phyloP scores from a whole-genome alignment of 352 stramenopile genomes.

The Phytophthora constricta region DNA sequence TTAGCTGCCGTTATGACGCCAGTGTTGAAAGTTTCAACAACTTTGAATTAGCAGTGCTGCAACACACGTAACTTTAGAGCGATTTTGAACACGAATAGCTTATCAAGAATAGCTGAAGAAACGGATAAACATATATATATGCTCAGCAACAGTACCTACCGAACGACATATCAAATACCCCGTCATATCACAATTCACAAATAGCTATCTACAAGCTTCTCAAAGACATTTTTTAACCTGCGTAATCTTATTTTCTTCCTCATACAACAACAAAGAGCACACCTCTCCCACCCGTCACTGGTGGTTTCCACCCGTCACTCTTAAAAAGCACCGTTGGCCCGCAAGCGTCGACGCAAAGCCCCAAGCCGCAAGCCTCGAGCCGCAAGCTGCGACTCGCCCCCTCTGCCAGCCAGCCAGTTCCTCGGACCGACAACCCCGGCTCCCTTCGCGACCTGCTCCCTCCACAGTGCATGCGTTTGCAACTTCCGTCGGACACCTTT shows the following conservation, averaged over 20 bases:
- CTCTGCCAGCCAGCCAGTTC: conserved; percentile 13
- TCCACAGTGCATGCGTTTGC: conserved; percentile 90
- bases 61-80: no score
- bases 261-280: background rate
- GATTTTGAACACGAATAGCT: no score
- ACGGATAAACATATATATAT: no score
- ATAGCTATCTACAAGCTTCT: no score
- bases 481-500: conserved; percentile 77
- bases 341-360: conserved; percentile 29
- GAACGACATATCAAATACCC: no score
- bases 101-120: no score
- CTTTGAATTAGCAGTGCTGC: no score
- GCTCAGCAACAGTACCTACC: no score
- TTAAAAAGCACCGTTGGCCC: conserved; percentile 42
- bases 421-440: conserved; percentile 15
- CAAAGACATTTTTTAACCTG: background rate
- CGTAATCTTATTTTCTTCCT: background rate
- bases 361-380: conserved; percentile 4
- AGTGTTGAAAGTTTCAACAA: no score
- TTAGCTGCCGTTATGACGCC: no score
- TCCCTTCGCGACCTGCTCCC: conserved; percentile 37
- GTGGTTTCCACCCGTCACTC: conserved; percentile 30
- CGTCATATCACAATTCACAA: no score
- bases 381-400: conserved; percentile 5
- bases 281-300: background rate